Percentiles rank a stretch among this genome's conserved stretches.
Evolutionary conservation across 306 rosid genomes (phyloP).

Genomic region (Vicia faba): DNA sequence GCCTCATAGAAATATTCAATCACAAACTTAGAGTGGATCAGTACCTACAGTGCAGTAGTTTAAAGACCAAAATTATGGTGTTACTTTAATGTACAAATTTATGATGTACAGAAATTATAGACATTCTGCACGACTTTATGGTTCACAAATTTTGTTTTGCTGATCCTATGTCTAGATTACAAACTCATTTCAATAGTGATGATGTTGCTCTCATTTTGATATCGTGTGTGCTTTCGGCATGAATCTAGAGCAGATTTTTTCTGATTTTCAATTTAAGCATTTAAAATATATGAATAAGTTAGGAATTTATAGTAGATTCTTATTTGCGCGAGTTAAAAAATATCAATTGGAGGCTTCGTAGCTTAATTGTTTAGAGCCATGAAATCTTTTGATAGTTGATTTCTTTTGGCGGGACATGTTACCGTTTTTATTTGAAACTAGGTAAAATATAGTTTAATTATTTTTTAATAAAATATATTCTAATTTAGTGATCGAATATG

Average conservation of each 20-base stretch:
- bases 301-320: not conserved
- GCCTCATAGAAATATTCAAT: conserved; percentile 44
- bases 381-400: no score
- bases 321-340: no score
- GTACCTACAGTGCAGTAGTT: conserved; percentile 7
- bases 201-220: not conserved
- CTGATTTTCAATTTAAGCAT: not conserved
- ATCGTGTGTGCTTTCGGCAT: not conserved
- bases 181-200: not conserved
- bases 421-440: no score
- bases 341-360: no score
- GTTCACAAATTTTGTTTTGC: not conserved
- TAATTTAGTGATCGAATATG: no score
- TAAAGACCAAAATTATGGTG: conserved; percentile 26
- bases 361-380: no score
- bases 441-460: no score
- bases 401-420: no score
- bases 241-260: not conserved
- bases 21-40: not conserved
- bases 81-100: conserved; percentile 1
- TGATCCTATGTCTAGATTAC: conserved; percentile 6
- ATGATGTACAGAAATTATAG: conserved; percentile 7
- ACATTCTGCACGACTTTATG: not conserved
- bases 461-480: no score
- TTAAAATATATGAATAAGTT: no score